Base-by-base conservation (phyloP, 495 filamentous ascomycete species). In the Trichoderma gamsii region DNA sequence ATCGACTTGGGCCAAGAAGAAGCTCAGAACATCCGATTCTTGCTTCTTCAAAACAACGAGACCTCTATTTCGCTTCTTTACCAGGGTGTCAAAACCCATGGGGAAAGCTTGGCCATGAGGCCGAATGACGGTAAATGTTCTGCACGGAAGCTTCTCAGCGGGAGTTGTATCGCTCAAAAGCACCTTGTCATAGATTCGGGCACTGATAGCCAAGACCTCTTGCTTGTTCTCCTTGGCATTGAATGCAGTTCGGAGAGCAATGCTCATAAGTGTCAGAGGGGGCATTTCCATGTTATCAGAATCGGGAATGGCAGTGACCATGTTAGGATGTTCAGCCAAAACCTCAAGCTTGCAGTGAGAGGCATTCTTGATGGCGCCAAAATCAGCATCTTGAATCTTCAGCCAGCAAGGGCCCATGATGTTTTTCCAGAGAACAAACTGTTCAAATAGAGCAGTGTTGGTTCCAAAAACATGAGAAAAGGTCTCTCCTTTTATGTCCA, bases 341-440 rank as follows among this genome's bases (percentile, higher is more conserved):
- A 96, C 86, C 78, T 99, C 95, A 23, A 98, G 87, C 72, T 97
- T 97, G 83, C 96, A 97, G 87, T 95, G 94, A 2, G 96, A 98
- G 23, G 91, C 88, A 72, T 97, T 97, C 76, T 89, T 92, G n/a
- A 97, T 79, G 2, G 89, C 82, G 15, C 84, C 82, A 76, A 96
- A 96, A 74, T 97, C 87, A 43, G 89, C 90, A 67, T 88, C 89
- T 69, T 91, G 84, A 68, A 99, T 92, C 73, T 86, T 90, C 21
- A 99, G 83, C 95, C 95, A 99, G 79, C 96, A 99, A 13, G 95
- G 95, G 0, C 95, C 95, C 93, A 96, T 98, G 69, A 99, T 90
- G 70, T 94, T 93, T 78, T 96, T 97, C 91, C 92, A 97, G 15
- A 99, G 84, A 16, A 97, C 96, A 73, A 99, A 99, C 73, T 99